Evolutionary conservation across 345 rosid genomes (phyloP), one percentile per base, ranked within the genome.

Genomic region (Raphanus sativus): DNA sequence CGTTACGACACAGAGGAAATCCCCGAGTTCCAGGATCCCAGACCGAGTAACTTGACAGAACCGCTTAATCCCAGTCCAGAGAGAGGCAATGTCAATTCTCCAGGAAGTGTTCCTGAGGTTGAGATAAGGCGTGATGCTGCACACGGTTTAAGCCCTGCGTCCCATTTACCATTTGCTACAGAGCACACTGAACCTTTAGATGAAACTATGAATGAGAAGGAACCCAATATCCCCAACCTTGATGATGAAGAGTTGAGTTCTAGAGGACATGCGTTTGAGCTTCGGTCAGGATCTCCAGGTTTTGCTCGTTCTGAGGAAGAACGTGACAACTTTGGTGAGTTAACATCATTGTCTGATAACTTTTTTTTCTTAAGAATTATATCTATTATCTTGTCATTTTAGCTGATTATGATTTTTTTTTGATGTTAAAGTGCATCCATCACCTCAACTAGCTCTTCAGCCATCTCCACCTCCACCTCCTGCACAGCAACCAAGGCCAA

Each of bases 381-480:
- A 21, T 21, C 21, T 21, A 21, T 21, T 71, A 29, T 56, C 36
- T 29, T 65, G 26, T 13, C 5, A 36, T 67, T 15, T 25, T 25
- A 26, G 25, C 6, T 5, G 1, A 34, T 5, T 6, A 40, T 38
- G 62, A 60, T 16, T 29, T 42, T 59, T 52, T 79, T 62, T 38
- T 36, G 25, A 48, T 73, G 58, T 73, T 8, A 79, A 42, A 94
- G 98, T 75, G 65, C 80, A 79, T 75, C 58, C 68, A 54, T 82
- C 93, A 74, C 92, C 93, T 76, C 86, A 82, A 25, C 71, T 92
- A 64, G 86, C 48, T 45, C 73, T 92, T 30, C 83, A 81, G 75
- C 80, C 97, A 15, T 73, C 85, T 73, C 97, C 98, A 67, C 93
- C 97, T 75, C 97, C 98, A 67, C 93, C 97, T 74, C 91, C 85